Evolutionary conservation across 1,284 basidiomycete genomes (phyloP).

Genomic region (Pyrrhoderma noxium): DNA sequence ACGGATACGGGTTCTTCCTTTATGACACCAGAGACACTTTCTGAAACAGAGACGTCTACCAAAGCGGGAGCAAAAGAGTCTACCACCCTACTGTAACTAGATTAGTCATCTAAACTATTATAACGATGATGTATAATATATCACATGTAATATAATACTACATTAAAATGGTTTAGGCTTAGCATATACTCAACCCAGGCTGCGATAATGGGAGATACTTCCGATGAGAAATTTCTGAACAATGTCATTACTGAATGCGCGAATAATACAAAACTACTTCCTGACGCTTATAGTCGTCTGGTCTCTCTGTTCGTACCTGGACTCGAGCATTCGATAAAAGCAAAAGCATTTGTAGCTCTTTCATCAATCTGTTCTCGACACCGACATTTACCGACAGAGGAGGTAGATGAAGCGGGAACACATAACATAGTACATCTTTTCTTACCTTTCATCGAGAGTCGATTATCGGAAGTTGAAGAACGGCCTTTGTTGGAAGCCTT

Average conservation of each 20-base stretch:
- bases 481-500: slow-evolving; percentile 42
- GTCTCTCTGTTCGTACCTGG: slow-evolving; percentile 45
- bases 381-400: slow-evolving; percentile 31
- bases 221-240: slow-evolving; percentile 10
- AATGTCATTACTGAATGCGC: slow-evolving; percentile 2
- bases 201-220: no score
- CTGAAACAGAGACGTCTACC: no score
- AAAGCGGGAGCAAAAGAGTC: no score
- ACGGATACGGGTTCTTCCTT: neutral
- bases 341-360: slow-evolving; percentile 61
- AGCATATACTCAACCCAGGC: no score
- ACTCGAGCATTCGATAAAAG: slow-evolving; percentile 36
- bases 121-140: no score
- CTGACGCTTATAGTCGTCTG: neutral
- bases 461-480: slow-evolving; percentile 50
- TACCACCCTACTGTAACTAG: no score
- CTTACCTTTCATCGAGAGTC: slow-evolving; percentile 36
- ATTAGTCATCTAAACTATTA: no score
- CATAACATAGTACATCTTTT: slow-evolving; percentile 43
- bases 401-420: slow-evolving; percentile 39
- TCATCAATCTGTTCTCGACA: slow-evolving; percentile 57
- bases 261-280: neutral
- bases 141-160: no score
- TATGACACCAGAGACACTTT: no score
- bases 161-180: no score